These are phyloP conservation scores for Drechslerella dactyloides DNA, from an alignment of 2,329 filamentous ascomycete species.

Conservation along the genomic window DNA sequence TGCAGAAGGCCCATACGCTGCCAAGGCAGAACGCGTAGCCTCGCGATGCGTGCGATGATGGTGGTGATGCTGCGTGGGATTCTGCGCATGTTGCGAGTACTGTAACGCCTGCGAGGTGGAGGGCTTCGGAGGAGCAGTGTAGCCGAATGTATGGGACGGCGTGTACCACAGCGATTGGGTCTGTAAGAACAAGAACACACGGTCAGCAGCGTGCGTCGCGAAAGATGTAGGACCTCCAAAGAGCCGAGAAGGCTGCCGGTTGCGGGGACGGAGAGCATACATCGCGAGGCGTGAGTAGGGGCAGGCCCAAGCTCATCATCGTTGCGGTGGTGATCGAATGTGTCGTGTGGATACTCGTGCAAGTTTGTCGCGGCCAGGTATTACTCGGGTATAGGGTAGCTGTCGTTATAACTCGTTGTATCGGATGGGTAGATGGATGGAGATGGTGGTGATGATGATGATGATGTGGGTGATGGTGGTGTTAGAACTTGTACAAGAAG, in stretches of 20 bases:
- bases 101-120: conserved; percentile 50
- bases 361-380: not conserved
- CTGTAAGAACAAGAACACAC: conserved; percentile 59
- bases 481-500: not conserved
- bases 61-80: conserved; percentile 50
- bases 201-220: conserved; percentile 52
- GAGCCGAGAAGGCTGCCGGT: conserved; percentile 23
- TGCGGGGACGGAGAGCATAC: conserved; percentile 61
- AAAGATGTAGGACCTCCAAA: conserved; percentile 1
- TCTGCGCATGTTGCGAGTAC: conserved; percentile 55
- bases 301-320: conserved; percentile 44
- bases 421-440: not conserved
- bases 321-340: conserved; percentile 8
- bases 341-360: not conserved
- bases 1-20: conserved; percentile 52
- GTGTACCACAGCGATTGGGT: conserved; percentile 77
- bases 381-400: not conserved
- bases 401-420: not conserved
- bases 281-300: conserved; percentile 69
- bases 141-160: conserved; percentile 64
- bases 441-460: no score
- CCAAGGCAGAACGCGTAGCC: conserved; percentile 54
- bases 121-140: conserved; percentile 56
- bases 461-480: not conserved
- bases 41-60: conserved; percentile 46